Evolutionary conservation across 805 yeast genomes (phyloP).

Genomic region (Candida broadrunensis): DNA sequence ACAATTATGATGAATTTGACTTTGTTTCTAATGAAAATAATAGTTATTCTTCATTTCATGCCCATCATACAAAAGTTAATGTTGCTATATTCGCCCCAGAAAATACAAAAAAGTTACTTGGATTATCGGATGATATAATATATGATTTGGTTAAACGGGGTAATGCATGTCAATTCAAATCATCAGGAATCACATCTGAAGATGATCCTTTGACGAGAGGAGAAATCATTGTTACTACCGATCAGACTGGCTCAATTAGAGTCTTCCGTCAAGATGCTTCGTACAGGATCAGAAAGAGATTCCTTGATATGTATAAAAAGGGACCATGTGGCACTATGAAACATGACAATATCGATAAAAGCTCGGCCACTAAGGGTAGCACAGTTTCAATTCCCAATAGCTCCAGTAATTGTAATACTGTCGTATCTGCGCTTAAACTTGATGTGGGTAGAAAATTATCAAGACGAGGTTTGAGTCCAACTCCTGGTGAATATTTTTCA

Average conservation of each 20-base stretch:
- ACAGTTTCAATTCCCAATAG: not conserved
- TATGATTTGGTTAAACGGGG: slow-evolving; percentile 52
- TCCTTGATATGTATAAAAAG: slow-evolving; percentile 13
- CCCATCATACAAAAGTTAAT: slow-evolving; percentile 72
- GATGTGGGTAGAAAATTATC: not conserved
- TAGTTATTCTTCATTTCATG: slow-evolving; percentile 70
- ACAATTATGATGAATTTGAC: slow-evolving; percentile 12
- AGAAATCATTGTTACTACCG: slow-evolving; percentile 72
- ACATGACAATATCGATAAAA: not conserved
- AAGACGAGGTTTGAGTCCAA: slow-evolving; percentile 2
- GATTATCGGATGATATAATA: slow-evolving; percentile 75
- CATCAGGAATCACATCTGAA: not conserved
- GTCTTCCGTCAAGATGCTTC: slow-evolving; percentile 82
- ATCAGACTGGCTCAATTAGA: slow-evolving; percentile 66
- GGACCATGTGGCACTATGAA: slow-evolving; percentile 2
- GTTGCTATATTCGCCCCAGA: slow-evolving; percentile 77
- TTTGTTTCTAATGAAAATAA: slow-evolving; percentile 48
- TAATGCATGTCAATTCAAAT: slow-evolving; percentile 8
- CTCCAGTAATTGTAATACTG: not conserved
- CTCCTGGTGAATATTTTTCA: slow-evolving; percentile 1
- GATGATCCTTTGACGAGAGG: slow-evolving; percentile 18
- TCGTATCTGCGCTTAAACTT: not conserved
- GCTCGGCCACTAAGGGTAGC: not conserved
- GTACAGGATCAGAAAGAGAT: slow-evolving; percentile 27
- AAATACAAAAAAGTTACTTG: slow-evolving; percentile 58